A percentile compares a stretch with the other conserved stretches of the same genome.
These are phyloP conservation scores for Apophysomyces trapeziformis DNA, from an alignment of 371 early-diverging fungal species.

Conservation along the genomic window DNA sequence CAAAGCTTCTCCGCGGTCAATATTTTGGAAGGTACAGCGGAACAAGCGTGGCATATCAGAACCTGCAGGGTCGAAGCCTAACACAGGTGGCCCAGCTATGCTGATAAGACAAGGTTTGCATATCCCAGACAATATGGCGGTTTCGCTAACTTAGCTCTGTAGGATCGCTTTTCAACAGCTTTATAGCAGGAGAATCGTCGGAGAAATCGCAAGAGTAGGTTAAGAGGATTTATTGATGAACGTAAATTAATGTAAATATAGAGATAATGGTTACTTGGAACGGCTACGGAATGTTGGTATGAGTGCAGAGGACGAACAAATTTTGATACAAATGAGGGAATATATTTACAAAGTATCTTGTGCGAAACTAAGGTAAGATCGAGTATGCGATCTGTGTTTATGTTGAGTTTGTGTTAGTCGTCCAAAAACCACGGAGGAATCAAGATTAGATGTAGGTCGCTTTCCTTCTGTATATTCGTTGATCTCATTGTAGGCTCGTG, in stretches of 20 bases:
- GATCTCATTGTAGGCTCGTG: neutral
- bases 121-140: neutral
- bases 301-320: constrained; percentile 78
- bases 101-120: constrained; percentile 27
- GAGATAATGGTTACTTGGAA: constrained; percentile 61
- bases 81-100: constrained; percentile 16
- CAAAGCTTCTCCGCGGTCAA: constrained; percentile 52
- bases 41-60: constrained; percentile 25
- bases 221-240: neutral
- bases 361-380: constrained; percentile 51
- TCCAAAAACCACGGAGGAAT: constrained; percentile 32
- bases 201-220: constrained; percentile 58
- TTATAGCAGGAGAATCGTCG: constrained; percentile 19
- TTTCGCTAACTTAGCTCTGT: constrained; percentile 1
- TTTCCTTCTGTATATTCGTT: neutral
- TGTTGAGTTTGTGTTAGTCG: constrained; percentile 23
- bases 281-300: constrained; percentile 74
- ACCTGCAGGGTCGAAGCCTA: constrained; percentile 13
- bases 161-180: constrained; percentile 32
- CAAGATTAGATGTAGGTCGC: constrained; percentile 22
- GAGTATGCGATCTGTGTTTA: neutral
- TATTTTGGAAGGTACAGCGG: constrained; percentile 60
- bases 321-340: constrained; percentile 73
- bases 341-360: constrained; percentile 77
- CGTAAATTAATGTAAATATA: constrained; percentile 18